These are phyloP conservation scores for Lichtheimia ornata DNA, from an alignment of 371 early-diverging fungal species.

Conservation along the genomic window DNA sequence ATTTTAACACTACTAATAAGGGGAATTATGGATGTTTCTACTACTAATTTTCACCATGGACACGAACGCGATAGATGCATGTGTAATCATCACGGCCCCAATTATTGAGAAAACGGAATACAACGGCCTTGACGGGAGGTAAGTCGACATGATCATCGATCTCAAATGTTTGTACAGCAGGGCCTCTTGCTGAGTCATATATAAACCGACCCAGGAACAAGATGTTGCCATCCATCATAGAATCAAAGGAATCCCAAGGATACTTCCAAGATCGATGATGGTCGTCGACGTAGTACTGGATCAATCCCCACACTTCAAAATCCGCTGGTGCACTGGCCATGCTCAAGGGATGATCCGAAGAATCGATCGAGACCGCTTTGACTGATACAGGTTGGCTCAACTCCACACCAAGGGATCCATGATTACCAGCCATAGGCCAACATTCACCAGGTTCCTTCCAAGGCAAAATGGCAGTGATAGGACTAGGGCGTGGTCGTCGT, in stretches of 20 bases:
- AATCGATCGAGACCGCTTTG: slow-evolving; percentile 67
- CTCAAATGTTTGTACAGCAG: too few species aligned
- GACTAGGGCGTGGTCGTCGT: slow-evolving; percentile 9
- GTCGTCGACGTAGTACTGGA: background rate
- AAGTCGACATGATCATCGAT: too few species aligned
- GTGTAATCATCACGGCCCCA: slow-evolving; percentile 78
- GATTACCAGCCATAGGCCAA: slow-evolving; percentile 70
- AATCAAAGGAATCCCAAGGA: too few species aligned
- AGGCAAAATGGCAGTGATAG: slow-evolving; percentile 55
- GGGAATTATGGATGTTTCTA: too few species aligned
- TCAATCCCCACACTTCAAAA: slow-evolving; percentile 72
- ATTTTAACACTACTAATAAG: too few species aligned
- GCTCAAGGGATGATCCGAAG: slow-evolving; percentile 54
- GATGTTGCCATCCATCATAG: too few species aligned
- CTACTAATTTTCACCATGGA: slow-evolving; percentile 53
- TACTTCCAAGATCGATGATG: too few species aligned
- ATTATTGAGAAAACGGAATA: slow-evolving; percentile 63
- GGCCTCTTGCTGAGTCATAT: too few species aligned
- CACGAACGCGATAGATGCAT: slow-evolving; percentile 79
- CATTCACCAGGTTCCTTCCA: slow-evolving; percentile 65
- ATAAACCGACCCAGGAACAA: too few species aligned
- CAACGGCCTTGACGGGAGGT: slow-evolving; percentile 19
- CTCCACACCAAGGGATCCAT: slow-evolving; percentile 63
- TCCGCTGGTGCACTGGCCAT: slow-evolving; percentile 63
- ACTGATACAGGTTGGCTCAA: slow-evolving; percentile 58